A percentile compares a stretch with the other conserved stretches of the same genome.
phyloP scores from a whole-genome alignment of 2,329 filamentous ascomycete species.

The Penicillium sp. region DNA sequence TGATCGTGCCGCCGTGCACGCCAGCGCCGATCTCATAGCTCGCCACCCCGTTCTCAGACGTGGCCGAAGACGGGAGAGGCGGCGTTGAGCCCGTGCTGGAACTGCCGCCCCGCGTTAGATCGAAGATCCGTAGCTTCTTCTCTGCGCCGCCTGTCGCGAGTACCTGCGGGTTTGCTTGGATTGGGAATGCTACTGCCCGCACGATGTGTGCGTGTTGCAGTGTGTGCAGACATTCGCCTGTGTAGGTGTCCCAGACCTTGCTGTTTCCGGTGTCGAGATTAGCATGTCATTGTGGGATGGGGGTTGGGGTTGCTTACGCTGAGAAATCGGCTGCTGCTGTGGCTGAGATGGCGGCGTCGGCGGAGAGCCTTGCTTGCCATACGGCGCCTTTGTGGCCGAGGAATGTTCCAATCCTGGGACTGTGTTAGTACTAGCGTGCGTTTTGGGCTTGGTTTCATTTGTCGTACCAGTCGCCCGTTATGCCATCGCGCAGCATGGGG shows the following conservation, averaged over 20 bases:
- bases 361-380: conserved; percentile 86
- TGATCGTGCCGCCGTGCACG: conserved; percentile 78
- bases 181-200: conserved; percentile 80
- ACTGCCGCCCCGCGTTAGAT: conserved; percentile 53
- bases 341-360: conserved; percentile 77
- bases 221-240: conserved; percentile 76
- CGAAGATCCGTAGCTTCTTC: conserved; percentile 92
- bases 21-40: conserved; percentile 82
- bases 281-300: conserved; percentile 7
- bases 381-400: conserved; percentile 97
- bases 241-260: conserved; percentile 95
- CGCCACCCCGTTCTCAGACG: conserved; percentile 41
- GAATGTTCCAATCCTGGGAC: conserved; percentile 76
- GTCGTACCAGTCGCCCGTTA: conserved; percentile 80
- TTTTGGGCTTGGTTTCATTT: not conserved
- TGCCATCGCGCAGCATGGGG: conserved; percentile 92
- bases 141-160: conserved; percentile 90
- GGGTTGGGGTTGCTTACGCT: conserved; percentile 50
- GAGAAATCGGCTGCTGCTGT: conserved; percentile 95
- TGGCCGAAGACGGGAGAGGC: conserved; percentile 27
- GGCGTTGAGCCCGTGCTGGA: conserved; percentile 34
- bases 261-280: conserved; percentile 42
- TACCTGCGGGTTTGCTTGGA: conserved; percentile 65
- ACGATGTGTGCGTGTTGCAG: conserved; percentile 93
- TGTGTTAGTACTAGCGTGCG: conserved; percentile 5